Evolutionary conservation across 495 filamentous ascomycete genomes (phyloP).

Genomic region (Aspergillus incahuasiensis): DNA sequence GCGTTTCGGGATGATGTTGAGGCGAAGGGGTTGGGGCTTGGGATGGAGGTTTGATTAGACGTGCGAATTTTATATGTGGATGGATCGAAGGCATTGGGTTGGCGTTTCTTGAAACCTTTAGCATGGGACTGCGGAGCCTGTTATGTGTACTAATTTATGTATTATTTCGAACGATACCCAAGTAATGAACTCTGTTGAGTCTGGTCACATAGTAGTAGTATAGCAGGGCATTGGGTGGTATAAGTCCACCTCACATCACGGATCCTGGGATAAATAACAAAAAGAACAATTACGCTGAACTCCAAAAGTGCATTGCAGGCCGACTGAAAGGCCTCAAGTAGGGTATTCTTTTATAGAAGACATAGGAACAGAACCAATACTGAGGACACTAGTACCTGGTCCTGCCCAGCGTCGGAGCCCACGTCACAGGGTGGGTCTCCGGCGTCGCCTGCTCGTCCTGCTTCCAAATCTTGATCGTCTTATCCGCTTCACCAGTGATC

Average conservation of each 20-base stretch:
- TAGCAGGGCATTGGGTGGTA: neutral
- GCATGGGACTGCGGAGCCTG: neutral
- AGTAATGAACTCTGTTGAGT: neutral
- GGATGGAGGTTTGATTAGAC: slow-evolving; percentile 41
- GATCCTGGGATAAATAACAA: neutral
- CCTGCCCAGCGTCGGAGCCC: slow-evolving; percentile 78
- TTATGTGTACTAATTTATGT: neutral
- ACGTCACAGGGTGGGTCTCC: slow-evolving; percentile 87
- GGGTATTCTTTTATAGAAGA: slow-evolving; percentile 16
- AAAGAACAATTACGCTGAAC: slow-evolving; percentile 28
- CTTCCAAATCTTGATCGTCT: slow-evolving; percentile 97
- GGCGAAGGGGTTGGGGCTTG: slow-evolving; percentile 65
- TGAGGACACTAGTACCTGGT: slow-evolving; percentile 53
- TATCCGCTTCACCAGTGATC: slow-evolving; percentile 93
- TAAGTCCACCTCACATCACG: neutral
- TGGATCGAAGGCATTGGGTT: slow-evolving; percentile 8
- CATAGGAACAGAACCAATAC: neutral
- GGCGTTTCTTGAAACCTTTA: too few relatives aligned
- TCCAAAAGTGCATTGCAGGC: slow-evolving; percentile 23
- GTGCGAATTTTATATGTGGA: slow-evolving; percentile 19
- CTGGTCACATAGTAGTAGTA: slow-evolving; percentile 2
- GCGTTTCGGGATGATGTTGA: slow-evolving; percentile 87
- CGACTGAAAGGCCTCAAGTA: slow-evolving; percentile 9
- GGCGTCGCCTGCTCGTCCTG: slow-evolving; percentile 84
- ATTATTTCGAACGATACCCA: slow-evolving; percentile 26